Evolutionary conservation across 768 basidiomycete genomes (phyloP).

Genomic region (Hericium rajendrae): DNA sequence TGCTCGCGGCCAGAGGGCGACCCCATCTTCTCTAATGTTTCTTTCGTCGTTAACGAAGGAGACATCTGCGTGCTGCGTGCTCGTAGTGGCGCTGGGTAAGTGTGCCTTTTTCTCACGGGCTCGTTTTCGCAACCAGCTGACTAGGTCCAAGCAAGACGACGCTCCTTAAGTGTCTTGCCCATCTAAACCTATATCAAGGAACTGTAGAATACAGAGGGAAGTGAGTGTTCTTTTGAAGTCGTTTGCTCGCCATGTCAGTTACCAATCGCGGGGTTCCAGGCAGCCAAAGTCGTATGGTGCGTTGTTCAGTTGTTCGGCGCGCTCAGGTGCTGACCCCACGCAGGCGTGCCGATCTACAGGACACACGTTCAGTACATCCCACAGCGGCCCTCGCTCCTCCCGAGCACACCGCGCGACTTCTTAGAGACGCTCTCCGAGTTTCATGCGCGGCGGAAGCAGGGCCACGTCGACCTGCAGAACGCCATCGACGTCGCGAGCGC

Average conservation of each 20-base stretch:
- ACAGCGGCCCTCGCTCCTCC: slow-evolving; percentile 79
- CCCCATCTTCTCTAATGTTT: slow-evolving; percentile 50
- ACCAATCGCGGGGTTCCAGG: slow-evolving; percentile 22
- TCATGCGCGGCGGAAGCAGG: slow-evolving; percentile 26
- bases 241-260: not conserved
- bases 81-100: slow-evolving; percentile 66
- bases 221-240: slow-evolving; percentile 28
- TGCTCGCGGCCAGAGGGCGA: slow-evolving; percentile 38
- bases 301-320: slow-evolving; percentile 6
- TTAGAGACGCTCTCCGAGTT: slow-evolving; percentile 48
- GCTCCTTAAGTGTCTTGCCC: slow-evolving; percentile 75
- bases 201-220: slow-evolving; percentile 55
- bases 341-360: slow-evolving; percentile 71
- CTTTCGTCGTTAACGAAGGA: slow-evolving; percentile 54
- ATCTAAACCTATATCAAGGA: slow-evolving; percentile 65
- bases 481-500: slow-evolving; percentile 41
- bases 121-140: not conserved
- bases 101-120: not conserved
- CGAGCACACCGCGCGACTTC: slow-evolving; percentile 72
- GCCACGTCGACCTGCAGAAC: slow-evolving; percentile 12
- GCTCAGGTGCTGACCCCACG: not conserved
- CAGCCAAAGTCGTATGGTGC: slow-evolving; percentile 41
- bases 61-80: slow-evolving; percentile 76
- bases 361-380: slow-evolving; percentile 80
- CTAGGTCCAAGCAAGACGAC: slow-evolving; percentile 46